phyloP scores from a whole-genome alignment of 441 rosid species.

The Pelargonium fulgidum region DNA sequence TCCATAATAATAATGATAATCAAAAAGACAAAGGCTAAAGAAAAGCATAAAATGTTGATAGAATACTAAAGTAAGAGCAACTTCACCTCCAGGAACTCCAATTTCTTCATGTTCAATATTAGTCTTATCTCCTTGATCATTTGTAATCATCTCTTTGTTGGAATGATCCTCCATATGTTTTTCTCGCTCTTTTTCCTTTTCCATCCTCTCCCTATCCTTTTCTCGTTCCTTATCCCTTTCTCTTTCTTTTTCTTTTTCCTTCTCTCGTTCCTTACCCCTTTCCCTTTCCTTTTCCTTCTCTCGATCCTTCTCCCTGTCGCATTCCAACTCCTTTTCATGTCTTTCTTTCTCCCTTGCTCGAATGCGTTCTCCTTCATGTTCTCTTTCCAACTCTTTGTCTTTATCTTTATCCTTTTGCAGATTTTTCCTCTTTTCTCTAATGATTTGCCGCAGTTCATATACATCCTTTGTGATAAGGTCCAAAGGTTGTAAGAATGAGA shows the following conservation, averaged over 20 bases:
- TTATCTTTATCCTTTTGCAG: slow-evolving; percentile 53
- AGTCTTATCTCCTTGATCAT: slow-evolving; percentile 48
- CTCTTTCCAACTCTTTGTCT: slow-evolving; percentile 38
- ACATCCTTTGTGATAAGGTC: slow-evolving; percentile 93
- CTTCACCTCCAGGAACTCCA: slow-evolving; percentile 50
- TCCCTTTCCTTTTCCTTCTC: slow-evolving; percentile 17
- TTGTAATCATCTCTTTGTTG: slow-evolving; percentile 39
- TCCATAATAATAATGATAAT: background rate
- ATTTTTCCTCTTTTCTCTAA: slow-evolving; percentile 69
- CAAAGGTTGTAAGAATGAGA: slow-evolving; percentile 90
- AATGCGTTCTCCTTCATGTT: slow-evolving; percentile 38
- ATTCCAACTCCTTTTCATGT: slow-evolving; percentile 46
- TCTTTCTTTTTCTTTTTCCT: slow-evolving; percentile 26
- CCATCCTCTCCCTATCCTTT: slow-evolving; percentile 9
- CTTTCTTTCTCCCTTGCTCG: slow-evolving; percentile 53
- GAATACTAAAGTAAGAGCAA: slow-evolving; percentile 1
- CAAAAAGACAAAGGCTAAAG: slow-evolving; percentile 11
- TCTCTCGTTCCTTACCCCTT: slow-evolving; percentile 21
- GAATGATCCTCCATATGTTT: slow-evolving; percentile 48
- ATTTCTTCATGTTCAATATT: slow-evolving; percentile 45
- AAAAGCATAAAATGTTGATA: background rate
- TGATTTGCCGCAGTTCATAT: slow-evolving; percentile 61
- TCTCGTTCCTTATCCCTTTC: slow-evolving; percentile 40
- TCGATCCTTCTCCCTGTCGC: slow-evolving; percentile 34
- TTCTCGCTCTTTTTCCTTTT: slow-evolving; percentile 50